These are phyloP conservation scores for Bertia moriformis DNA, from an alignment of 2,329 filamentous ascomycete genomes.

Conservation along the genomic window DNA sequence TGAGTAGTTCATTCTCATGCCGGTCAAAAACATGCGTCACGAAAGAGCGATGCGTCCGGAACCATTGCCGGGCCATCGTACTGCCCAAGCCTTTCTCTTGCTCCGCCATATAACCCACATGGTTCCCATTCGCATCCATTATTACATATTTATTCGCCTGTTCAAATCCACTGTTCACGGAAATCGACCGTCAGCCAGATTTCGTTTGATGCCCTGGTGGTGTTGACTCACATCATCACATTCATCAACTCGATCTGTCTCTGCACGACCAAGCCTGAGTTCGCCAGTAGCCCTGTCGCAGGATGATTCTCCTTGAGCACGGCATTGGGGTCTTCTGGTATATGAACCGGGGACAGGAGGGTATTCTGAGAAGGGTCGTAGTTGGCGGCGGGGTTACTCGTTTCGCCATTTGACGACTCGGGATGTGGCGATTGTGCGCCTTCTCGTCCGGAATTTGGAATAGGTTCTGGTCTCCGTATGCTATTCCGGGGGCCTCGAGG, in stretches of 20 bases:
- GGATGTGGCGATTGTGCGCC: conserved; percentile 1
- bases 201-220: not conserved
- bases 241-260: conserved; percentile 54
- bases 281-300: conserved; percentile 38
- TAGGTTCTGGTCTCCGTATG: conserved; percentile 9
- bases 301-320: conserved; percentile 43
- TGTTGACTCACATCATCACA: conserved; percentile 30
- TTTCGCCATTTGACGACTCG: not conserved
- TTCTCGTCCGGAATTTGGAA: conserved; percentile 2
- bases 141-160: conserved; percentile 54
- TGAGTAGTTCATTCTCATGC: conserved; percentile 41
- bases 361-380: conserved; percentile 26
- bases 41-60: conserved; percentile 46
- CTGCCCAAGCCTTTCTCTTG: conserved; percentile 42
- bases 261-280: conserved; percentile 47
- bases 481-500: conserved; percentile 15
- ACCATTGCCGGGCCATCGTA: conserved; percentile 41
- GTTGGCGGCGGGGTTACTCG: conserved; percentile 19
- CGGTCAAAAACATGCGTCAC: conserved; percentile 51
- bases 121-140: conserved; percentile 46
- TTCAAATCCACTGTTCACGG: conserved; percentile 35
- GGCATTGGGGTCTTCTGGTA: conserved; percentile 43
- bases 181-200: conserved; percentile 2
- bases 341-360: conserved; percentile 42
- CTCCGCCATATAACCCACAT: conserved; percentile 50